Percentiles rank a stretch among this genome's conserved stretches.
phyloP scores from a whole-genome alignment of 2,329 filamentous ascomycete species.

The Talaromyces amestolkiae region DNA sequence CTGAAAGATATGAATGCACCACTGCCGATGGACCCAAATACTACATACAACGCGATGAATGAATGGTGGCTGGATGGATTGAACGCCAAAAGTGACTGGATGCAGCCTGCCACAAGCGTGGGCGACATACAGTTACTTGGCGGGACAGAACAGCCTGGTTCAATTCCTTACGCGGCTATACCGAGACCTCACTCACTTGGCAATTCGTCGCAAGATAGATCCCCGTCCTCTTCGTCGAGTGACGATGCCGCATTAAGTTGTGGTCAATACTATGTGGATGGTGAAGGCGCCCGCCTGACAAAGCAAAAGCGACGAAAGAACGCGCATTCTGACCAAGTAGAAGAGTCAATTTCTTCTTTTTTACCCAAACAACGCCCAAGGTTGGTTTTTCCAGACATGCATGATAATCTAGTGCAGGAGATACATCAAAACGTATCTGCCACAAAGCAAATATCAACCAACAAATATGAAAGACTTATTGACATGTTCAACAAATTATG shows the following conservation, averaged over 20 bases:
- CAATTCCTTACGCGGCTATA: conserved; percentile 22
- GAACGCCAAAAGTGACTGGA: conserved; percentile 27
- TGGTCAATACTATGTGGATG: conserved; percentile 31
- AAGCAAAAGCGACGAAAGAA: conserved; percentile 28
- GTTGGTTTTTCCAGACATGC: conserved; percentile 23
- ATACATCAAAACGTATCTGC: conserved; percentile 21
- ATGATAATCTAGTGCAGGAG: conserved; percentile 23
- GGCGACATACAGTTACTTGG: conserved; percentile 21
- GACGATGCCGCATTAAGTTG: conserved; percentile 24
- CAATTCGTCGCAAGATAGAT: conserved; percentile 25
- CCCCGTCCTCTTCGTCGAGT: conserved; percentile 24
- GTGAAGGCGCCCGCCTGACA: conserved; percentile 26
- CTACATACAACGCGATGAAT: conserved; percentile 24
- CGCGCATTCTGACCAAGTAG: conserved; percentile 19
- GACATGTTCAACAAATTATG: conserved; percentile 34
- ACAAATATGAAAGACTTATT: conserved; percentile 31
- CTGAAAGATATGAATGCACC: conserved; percentile 24
- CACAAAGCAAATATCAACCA: conserved; percentile 24
- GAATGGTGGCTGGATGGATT: conserved; percentile 22
- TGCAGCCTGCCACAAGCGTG: conserved; percentile 27
- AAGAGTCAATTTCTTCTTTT: conserved; percentile 15
- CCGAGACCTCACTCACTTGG: conserved; percentile 25
- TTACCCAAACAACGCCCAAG: neutral
- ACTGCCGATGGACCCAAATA: conserved; percentile 18
- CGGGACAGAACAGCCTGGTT: conserved; percentile 23